These are phyloP conservation scores for Lomentospora prolificans DNA, from an alignment of 2,329 filamentous ascomycete genomes.

Conservation along the genomic window DNA sequence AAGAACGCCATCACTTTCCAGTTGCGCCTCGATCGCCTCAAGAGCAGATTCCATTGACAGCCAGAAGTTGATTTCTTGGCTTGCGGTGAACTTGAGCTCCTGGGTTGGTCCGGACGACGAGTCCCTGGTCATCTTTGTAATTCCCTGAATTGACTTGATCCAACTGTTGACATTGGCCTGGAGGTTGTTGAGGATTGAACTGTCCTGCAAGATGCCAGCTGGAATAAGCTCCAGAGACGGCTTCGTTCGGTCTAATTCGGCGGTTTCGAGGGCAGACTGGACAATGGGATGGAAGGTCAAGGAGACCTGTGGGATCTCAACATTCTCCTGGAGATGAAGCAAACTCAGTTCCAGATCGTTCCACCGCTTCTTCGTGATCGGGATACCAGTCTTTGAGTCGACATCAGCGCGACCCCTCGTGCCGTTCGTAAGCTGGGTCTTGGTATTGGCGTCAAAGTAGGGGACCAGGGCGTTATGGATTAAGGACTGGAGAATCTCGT, in stretches of 20 bases:
- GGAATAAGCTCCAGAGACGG: constrained; percentile 74
- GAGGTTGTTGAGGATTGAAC: constrained; percentile 83
- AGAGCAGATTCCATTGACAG: constrained; percentile 90
- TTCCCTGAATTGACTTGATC: constrained; percentile 97
- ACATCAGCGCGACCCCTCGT: constrained; percentile 68
- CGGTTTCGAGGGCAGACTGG: constrained; percentile 73
- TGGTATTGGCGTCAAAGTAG: constrained; percentile 95
- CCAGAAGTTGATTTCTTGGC: constrained; percentile 99
- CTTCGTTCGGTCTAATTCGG: constrained; percentile 53
- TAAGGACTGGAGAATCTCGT: constrained; percentile 84
- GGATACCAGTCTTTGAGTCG: constrained; percentile 88
- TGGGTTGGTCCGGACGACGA: constrained; percentile 50
- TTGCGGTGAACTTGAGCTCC: constrained; percentile 56
- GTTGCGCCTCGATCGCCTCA: constrained; percentile 81
- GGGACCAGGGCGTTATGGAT: constrained; percentile 86
- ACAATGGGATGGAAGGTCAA: constrained; percentile 83
- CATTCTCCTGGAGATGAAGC: constrained; percentile 89
- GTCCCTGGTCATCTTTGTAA: constrained; percentile 89
- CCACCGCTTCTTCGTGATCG: constrained; percentile 94
- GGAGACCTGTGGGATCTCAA: constrained; percentile 89
- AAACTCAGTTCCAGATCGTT: constrained; percentile 88
- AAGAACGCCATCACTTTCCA: constrained; percentile 78
- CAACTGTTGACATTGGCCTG: constrained; percentile 92
- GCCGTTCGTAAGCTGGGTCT: constrained; percentile 57
- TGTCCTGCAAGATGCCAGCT: constrained; percentile 68